phyloP scores from a whole-genome alignment of 805 yeast species.

The Barnettozyma sucrosica region DNA sequence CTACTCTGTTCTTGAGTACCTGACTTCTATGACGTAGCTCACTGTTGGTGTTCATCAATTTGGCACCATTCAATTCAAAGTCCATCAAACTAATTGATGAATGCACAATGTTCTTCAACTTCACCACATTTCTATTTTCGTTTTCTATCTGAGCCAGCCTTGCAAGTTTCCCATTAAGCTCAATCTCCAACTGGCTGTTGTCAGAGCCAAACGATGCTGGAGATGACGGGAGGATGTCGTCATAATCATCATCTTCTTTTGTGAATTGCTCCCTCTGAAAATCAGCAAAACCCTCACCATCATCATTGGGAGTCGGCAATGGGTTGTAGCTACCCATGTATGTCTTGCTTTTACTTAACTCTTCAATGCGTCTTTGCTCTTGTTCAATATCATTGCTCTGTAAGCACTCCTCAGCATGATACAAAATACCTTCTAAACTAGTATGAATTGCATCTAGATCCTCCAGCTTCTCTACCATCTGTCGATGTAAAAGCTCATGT shows the following conservation, averaged over 20 bases:
- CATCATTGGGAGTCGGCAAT: slow-evolving; percentile 20
- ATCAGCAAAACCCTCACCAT: neutral
- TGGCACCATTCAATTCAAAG: slow-evolving; percentile 12
- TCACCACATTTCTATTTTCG: slow-evolving; percentile 12
- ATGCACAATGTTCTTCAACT: slow-evolving; percentile 16
- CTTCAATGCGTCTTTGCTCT: neutral
- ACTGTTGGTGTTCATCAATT: slow-evolving; percentile 12
- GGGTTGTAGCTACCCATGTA: slow-evolving; percentile 1
- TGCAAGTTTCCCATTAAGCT: slow-evolving; percentile 14
- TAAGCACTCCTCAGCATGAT: neutral
- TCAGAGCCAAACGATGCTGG: slow-evolving; percentile 18
- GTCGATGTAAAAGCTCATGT: neutral
- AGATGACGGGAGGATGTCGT: slow-evolving; percentile 20
- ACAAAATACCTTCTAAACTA: neutral
- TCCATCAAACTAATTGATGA: slow-evolving; percentile 15
- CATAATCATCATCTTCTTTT: neutral
- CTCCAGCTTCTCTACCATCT: neutral
- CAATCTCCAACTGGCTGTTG: slow-evolving; percentile 18
- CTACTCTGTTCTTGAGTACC: slow-evolving; percentile 9
- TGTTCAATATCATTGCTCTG: neutral
- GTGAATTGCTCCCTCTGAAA: neutral
- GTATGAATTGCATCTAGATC: neutral
- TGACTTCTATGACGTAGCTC: slow-evolving; percentile 11
- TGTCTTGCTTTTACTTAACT: neutral
- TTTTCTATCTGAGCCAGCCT: slow-evolving; percentile 10